A percentile compares a stretch with the other conserved stretches of the same genome.
These are phyloP conservation scores for Xylariales sp. DNA, from an alignment of 2,329 filamentous ascomycete genomes.

Conservation along the genomic window DNA sequence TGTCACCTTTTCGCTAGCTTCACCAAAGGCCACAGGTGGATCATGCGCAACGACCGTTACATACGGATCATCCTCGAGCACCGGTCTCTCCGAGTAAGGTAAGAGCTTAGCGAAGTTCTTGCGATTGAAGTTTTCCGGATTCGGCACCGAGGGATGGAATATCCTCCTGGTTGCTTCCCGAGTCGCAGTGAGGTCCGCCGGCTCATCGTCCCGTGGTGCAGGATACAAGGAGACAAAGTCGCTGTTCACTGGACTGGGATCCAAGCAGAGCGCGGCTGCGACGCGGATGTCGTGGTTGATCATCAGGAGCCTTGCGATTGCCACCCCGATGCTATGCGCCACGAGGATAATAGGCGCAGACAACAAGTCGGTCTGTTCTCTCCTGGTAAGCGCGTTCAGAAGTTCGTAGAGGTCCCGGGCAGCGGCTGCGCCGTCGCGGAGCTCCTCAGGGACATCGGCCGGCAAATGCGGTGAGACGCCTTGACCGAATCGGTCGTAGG, in stretches of 20 bases:
- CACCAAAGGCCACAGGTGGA: background rate
- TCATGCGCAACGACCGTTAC: slow-evolving; percentile 3
- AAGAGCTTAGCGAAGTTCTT: background rate
- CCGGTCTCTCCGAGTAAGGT: background rate
- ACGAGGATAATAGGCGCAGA: background rate
- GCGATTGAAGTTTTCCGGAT: slow-evolving; percentile 3
- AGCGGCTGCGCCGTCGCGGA: background rate
- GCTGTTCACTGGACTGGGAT: slow-evolving; percentile 4
- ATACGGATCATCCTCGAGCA: background rate
- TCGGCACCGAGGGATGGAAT: slow-evolving; percentile 1
- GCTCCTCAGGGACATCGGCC: background rate
- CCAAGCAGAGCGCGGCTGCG: background rate
- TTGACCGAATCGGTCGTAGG: slow-evolving; percentile 7
- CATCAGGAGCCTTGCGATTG: background rate
- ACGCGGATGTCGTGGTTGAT: background rate
- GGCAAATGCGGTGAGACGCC: slow-evolving; percentile 1
- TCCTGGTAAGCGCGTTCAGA: background rate
- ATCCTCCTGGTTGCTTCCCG: slow-evolving; percentile 4
- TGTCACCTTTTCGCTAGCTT: slow-evolving; percentile 3
- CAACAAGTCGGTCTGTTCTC: background rate
- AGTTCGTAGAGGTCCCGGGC: slow-evolving; percentile 5
- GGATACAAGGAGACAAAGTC: slow-evolving; percentile 7
- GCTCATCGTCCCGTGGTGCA: background rate
- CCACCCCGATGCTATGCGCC: slow-evolving; percentile 4
- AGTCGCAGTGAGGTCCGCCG: background rate